phyloP scores from a whole-genome alignment of 2,329 filamentous ascomycete genomes.

The Tolypocladium tropicale region DNA sequence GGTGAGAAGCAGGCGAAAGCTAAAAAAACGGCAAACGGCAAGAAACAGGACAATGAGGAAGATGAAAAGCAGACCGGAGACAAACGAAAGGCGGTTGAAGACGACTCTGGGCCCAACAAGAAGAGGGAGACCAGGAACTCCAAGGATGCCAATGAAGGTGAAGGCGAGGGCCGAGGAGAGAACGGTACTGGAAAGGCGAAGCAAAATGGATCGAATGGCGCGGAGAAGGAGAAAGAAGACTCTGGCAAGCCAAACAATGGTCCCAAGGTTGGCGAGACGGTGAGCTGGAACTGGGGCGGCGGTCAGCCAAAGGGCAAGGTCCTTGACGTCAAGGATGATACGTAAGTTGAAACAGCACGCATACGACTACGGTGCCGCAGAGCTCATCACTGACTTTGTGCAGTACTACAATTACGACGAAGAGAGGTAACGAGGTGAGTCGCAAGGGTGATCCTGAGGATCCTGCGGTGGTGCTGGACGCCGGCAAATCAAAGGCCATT shows the following conservation, averaged over 20 bases:
- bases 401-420: conserved; percentile 28
- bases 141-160: conserved; percentile 1
- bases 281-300: conserved; percentile 36
- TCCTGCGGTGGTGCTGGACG: conserved; percentile 31
- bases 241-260: conserved; percentile 16
- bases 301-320: conserved; percentile 33
- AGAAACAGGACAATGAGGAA: conserved; percentile 4
- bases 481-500: conserved; percentile 30
- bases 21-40: conserved; percentile 1
- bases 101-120: conserved; percentile 6
- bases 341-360: conserved; percentile 17
- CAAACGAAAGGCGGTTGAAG: conserved; percentile 15
- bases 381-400: background rate
- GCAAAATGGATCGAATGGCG: background rate
- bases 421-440: conserved; percentile 28
- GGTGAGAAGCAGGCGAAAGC: conserved; percentile 8
- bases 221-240: background rate
- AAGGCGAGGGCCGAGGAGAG: conserved; percentile 1
- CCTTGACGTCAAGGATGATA: conserved; percentile 30
- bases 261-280: conserved; percentile 28
- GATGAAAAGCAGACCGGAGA: conserved; percentile 11
- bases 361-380: background rate
- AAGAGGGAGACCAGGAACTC: background rate
- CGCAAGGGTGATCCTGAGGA: conserved; percentile 29
- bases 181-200: conserved; percentile 2